These are phyloP conservation scores for Incumbomyces delicatus DNA, from an alignment of 2,329 filamentous ascomycete species.

Conservation along the genomic window DNA sequence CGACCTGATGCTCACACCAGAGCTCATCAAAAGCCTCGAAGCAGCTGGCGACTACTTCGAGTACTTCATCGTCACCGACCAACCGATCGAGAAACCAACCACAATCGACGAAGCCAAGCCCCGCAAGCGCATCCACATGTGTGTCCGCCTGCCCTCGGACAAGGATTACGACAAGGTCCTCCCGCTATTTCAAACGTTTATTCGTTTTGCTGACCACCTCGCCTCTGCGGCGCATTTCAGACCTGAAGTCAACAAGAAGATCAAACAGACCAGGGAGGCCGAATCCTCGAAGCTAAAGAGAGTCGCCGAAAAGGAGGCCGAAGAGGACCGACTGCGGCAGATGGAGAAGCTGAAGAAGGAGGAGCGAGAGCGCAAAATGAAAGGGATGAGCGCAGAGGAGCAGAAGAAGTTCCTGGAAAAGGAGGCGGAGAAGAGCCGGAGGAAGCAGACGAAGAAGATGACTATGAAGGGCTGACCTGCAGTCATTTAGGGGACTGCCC, in stretches of 20 bases:
- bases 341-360: slow-evolving; percentile 64
- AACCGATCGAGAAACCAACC: slow-evolving; percentile 74
- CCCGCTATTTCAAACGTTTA: slow-evolving; percentile 69
- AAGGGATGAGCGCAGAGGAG: slow-evolving; percentile 66
- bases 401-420: slow-evolving; percentile 79
- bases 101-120: slow-evolving; percentile 76
- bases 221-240: slow-evolving; percentile 74
- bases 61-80: slow-evolving; percentile 80
- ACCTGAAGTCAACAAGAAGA: slow-evolving; percentile 76
- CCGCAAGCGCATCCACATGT: slow-evolving; percentile 78
- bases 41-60: slow-evolving; percentile 72
- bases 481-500: no score
- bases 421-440: slow-evolving; percentile 64
- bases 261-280: slow-evolving; percentile 69
- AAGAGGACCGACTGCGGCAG: slow-evolving; percentile 47
- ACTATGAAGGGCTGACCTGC: slow-evolving; percentile 23
- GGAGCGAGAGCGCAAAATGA: slow-evolving; percentile 77
- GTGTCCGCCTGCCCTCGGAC: slow-evolving; percentile 56
- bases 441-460: slow-evolving; percentile 54
- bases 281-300: slow-evolving; percentile 71
- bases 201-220: slow-evolving; percentile 75
- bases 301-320: slow-evolving; percentile 61
- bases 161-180: slow-evolving; percentile 54
- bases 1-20: slow-evolving; percentile 74
- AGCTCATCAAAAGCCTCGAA: slow-evolving; percentile 70